These are phyloP conservation scores for Colletotrichum chlorophyti DNA, from an alignment of 2,329 filamentous ascomycete species.

Conservation along the genomic window DNA sequence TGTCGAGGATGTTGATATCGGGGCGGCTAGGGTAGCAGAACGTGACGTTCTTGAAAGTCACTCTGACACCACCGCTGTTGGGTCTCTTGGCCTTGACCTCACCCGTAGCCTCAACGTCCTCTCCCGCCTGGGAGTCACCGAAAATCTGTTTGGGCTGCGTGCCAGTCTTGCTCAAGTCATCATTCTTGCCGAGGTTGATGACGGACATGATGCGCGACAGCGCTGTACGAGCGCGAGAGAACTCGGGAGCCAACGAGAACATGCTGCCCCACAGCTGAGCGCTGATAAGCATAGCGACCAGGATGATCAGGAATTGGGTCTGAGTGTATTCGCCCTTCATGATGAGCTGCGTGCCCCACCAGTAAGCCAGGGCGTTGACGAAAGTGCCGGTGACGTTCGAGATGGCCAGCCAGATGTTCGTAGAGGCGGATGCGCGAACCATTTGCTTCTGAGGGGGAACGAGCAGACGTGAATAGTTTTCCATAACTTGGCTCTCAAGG, in stretches of 20 bases:
- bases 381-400: constrained; percentile 59
- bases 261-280: constrained; percentile 69
- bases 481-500: constrained; percentile 36
- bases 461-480: constrained; percentile 42
- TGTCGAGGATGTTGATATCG: constrained; percentile 54
- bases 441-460: constrained; percentile 30
- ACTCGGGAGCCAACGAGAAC: constrained; percentile 69
- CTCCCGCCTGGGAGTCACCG: constrained; percentile 46
- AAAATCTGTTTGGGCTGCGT: constrained; percentile 28
- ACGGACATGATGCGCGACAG: constrained; percentile 52
- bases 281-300: constrained; percentile 66
- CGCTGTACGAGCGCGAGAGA: constrained; percentile 62
- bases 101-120: constrained; percentile 51
- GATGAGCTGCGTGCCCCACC: constrained; percentile 71
- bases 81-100: constrained; percentile 32
- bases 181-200: constrained; percentile 35
- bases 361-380: constrained; percentile 70
- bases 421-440: constrained; percentile 35
- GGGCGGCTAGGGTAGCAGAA: constrained; percentile 69
- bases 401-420: constrained; percentile 55
- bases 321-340: constrained; percentile 60
- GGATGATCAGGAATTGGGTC: constrained; percentile 68
- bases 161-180: constrained; percentile 36
- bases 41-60: constrained; percentile 60
- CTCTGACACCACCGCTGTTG: constrained; percentile 39